Evolutionary conservation across 2,329 filamentous ascomycete species (phyloP), one percentile per base, ranked within the genome.

Genomic region (Fusarium oligoseptatum): DNA sequence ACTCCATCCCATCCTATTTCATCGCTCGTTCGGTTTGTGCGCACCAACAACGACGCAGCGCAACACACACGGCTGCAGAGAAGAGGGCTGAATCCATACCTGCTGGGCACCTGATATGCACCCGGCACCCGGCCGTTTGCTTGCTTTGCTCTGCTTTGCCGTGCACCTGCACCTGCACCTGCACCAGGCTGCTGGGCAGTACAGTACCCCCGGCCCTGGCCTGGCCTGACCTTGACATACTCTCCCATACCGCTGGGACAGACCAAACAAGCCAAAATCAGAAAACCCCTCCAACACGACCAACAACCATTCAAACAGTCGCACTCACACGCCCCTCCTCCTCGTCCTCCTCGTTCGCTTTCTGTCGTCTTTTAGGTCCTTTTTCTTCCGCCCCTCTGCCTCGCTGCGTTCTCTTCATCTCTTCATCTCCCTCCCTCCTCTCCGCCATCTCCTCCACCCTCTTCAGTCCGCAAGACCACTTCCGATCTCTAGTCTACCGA

Each of bases 171-270:
- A 27, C 56, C 63, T 62, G 52, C 45, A 29, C 61, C 48, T 57
- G 63, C 60, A 50, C 57, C 43, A 55, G 41, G 63, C 69, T 72
- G 64, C 29, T 43, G 58, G 58, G 48, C 58, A 39, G 36, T 61
- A 62, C 61, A 45, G 36, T 61, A 62, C 61, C 50, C 37, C 58
- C 66, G 58, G 70, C 64, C 70, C 72, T 62, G 70, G 68, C 75
- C 70, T 77, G 76, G 71, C 76, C 68, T 58, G 71, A 73, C 67
- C 69, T 78, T 67, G 63, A 70, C 70, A 74, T 70, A 41, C 67
- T 77, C 67, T 73, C 64, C 75, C 75, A 74, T 65, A 57, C 72
- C 61, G 64, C 73, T 75, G 76, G 76, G 75, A 76, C 43, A 48
- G 22, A 48, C 43, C 73, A 56, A 68, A 68, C 70, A 65, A 50